Conservation (phyloP, 352 stramenopile genomes). For the Pythium catenulatum region DNA sequence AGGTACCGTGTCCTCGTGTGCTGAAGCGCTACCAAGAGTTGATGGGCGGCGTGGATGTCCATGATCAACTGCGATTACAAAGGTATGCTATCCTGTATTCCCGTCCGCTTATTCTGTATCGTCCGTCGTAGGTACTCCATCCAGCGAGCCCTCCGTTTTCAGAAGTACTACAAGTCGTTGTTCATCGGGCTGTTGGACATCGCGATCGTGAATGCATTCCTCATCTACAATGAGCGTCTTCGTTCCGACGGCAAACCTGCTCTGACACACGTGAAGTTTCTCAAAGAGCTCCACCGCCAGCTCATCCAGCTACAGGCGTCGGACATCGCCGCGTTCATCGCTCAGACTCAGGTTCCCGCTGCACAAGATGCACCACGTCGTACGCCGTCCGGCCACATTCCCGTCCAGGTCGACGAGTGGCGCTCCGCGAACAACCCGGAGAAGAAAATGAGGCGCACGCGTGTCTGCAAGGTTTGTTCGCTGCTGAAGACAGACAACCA, state of each 20-base stretch:
- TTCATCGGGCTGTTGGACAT: slow-evolving; percentile 44
- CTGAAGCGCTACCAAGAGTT: no score
- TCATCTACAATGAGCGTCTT: slow-evolving; percentile 47
- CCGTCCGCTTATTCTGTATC: no score
- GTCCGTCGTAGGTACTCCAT: slow-evolving; percentile 50
- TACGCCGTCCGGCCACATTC: neutral
- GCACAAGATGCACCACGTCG: no score
- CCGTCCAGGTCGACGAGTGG: neutral
- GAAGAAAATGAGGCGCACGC: neutral
- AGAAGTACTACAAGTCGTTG: slow-evolving; percentile 55
- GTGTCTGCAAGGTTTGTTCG: neutral
- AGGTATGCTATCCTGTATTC: no score
- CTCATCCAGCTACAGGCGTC: neutral
- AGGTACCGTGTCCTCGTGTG: no score
- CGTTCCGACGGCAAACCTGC: neutral
- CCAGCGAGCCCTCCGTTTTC: slow-evolving; percentile 16
- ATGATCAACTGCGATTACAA: no score
- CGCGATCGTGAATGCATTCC: slow-evolving; percentile 51
- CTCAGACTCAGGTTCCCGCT: no score
- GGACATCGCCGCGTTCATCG: no score
- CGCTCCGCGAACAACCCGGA: neutral
- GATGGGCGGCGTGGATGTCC: no score
- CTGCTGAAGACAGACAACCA: neutral
- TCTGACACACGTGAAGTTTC: neutral
- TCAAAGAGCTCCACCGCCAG: neutral